These are phyloP conservation scores for Cardamine resedifolia DNA, from an alignment of 345 rosid species.

Conservation along the genomic window DNA sequence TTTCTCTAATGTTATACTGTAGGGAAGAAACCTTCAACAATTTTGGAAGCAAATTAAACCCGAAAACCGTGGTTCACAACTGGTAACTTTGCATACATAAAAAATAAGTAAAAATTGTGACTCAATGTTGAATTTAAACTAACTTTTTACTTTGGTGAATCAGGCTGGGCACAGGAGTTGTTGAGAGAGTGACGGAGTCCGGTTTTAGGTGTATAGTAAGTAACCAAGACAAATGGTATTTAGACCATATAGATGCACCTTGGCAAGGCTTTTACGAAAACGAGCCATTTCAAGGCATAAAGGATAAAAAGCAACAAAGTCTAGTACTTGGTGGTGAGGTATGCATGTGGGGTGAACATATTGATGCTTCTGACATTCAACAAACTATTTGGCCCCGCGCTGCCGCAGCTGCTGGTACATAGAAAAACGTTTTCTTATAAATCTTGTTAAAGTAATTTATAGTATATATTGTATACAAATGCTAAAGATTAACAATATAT, in stretches of 20 bases:
- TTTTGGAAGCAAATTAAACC: conserved; percentile 56
- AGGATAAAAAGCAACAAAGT: conserved; percentile 43
- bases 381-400: conserved; percentile 92
- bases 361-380: conserved; percentile 62
- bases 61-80: conserved; percentile 71
- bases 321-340: conserved; percentile 77
- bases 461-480: background rate
- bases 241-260: conserved; percentile 57
- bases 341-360: conserved; percentile 76
- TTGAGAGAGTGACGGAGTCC: conserved; percentile 52
- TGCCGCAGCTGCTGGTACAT: conserved; percentile 77
- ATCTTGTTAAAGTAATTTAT: background rate
- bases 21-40: conserved; percentile 88
- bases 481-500: background rate
- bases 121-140: background rate
- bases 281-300: conserved; percentile 58
- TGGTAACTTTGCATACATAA: conserved; percentile 44
- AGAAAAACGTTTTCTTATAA: background rate
- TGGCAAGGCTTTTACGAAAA: conserved; percentile 62
- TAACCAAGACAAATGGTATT: conserved; percentile 79
- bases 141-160: background rate
- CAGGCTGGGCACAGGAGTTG: conserved; percentile 76
- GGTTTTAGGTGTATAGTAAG: conserved; percentile 73
- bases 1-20: background rate
- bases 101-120: background rate